Evolutionary conservation across 768 basidiomycete species (phyloP), one percentile per base, ranked within the genome.

Genomic region (Podaxis sp.): DNA sequence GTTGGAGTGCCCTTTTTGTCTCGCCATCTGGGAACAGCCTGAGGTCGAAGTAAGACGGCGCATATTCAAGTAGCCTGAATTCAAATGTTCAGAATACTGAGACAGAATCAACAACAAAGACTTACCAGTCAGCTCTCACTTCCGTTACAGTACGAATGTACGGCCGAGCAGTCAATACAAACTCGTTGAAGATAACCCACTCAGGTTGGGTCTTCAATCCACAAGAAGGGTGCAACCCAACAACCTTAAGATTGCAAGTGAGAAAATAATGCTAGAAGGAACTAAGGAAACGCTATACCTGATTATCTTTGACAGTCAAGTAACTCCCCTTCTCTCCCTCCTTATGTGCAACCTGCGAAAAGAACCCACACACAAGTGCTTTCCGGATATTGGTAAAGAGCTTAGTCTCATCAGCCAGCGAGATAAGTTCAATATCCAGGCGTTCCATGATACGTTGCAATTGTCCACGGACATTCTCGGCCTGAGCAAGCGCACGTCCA

Each of bases 261-360:
- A 1, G 36, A 57, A 12, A 19, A 13, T 26, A 26, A 30, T 48
- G n/a, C 9, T 33, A 17, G 1, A 56, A 46, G 5, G 9, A 17
- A 2, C 33, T 33, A 24, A 59, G 4, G 46, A 28, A 59, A 39
- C 19, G 71, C 83, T 19, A 26, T 65, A 86, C 92, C 79, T 97
- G 96, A 67, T 96, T 92, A 73, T 99, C 96, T 77, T 98, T 99
- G 63, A 97, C 88, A 0, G 96, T 99, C 65, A 89, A 65, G 71
- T 99, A 99, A 59, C 82, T 84, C 2, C 88, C 86, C 74, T 93
- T 95, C 72, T 94, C 93, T 2, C 93, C 93, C 71, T 96, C 95
- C 73, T 93, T 92, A 74, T 97, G 95, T 6, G 96, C 97, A 12
- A 94, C 87, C 72, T 98, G 96, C 96, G 97, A 98, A 78, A 98